Evolutionary conservation across 441 rosid species (phyloP).

Genomic region (Manihot esculenta): DNA sequence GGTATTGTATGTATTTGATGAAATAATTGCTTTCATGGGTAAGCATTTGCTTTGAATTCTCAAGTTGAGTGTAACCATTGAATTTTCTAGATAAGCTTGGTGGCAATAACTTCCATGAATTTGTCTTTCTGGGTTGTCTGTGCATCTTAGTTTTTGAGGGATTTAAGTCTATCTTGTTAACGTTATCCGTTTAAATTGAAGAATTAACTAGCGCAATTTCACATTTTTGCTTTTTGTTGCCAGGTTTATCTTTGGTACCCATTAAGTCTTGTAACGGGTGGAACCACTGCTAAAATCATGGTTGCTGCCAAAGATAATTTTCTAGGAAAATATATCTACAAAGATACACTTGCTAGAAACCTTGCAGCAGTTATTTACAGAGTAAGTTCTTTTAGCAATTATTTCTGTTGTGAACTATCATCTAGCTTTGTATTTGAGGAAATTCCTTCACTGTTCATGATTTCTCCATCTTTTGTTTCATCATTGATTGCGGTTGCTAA

Average conservation of each 20-base stretch:
- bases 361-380: slow-evolving; percentile 87
- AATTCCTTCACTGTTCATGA: neutral
- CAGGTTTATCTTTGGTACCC: slow-evolving; percentile 96
- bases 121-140: neutral
- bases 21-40: neutral
- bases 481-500: neutral
- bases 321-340: slow-evolving; percentile 87
- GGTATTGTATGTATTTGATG: neutral
- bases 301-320: slow-evolving; percentile 91
- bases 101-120: neutral
- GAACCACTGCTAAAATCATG: slow-evolving; percentile 96
- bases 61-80: neutral
- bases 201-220: neutral
- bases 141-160: neutral
- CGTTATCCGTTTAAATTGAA: neutral
- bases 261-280: slow-evolving; percentile 71
- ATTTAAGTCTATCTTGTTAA: neutral
- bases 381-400: slow-evolving; percentile 35
- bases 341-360: slow-evolving; percentile 85
- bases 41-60: neutral
- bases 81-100: neutral
- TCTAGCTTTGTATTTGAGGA: neutral
- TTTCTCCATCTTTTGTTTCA: neutral
- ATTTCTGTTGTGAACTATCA: neutral
- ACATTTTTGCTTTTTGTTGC: slow-evolving; percentile 9